A percentile compares a stretch with the other conserved stretches of the same genome.
Conservation (phyloP, 2,329 filamentous ascomycete species). For the Calcarisporium arbuscula region DNA sequence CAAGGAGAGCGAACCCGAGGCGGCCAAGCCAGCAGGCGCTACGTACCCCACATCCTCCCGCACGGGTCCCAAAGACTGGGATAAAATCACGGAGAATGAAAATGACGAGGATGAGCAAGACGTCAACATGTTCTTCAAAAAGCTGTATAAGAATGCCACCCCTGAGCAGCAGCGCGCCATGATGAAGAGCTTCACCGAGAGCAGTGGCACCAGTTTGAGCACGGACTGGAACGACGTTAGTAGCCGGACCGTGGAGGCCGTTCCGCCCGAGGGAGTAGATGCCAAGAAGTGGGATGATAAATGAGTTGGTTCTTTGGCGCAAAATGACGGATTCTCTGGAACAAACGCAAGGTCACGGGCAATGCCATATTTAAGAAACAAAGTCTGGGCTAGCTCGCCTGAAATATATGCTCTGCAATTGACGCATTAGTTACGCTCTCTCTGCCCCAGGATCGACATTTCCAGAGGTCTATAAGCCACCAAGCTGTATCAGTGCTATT, state of each 20-base stretch:
- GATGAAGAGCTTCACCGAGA: constrained; percentile 96
- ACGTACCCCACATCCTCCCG: constrained; percentile 81
- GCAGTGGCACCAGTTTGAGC: constrained; percentile 85
- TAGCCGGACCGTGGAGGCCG: constrained; percentile 62
- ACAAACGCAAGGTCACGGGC: no score
- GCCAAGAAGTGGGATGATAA: constrained; percentile 60
- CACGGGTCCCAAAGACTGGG: constrained; percentile 84
- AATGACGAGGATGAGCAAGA: constrained; percentile 51
- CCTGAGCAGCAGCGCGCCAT: constrained; percentile 84
- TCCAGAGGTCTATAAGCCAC: no score
- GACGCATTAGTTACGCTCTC: no score
- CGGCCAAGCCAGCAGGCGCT: background rate
- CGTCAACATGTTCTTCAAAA: constrained; percentile 83
- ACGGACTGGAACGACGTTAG: constrained; percentile 87
- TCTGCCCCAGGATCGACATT: no score
- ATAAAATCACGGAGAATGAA: constrained; percentile 57
- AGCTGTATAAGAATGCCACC: constrained; percentile 69
- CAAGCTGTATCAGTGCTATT: no score
- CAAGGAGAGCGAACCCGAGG: background rate
- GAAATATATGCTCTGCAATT: no score
- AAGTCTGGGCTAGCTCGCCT: no score
- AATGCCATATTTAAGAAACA: no score
- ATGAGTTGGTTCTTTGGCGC: constrained; percentile 11
- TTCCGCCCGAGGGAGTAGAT: constrained; percentile 70
- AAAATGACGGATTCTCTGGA: no score